Evolutionary conservation across 1,284 basidiomycete genomes (phyloP).

Genomic region (Boletus mariae): DNA sequence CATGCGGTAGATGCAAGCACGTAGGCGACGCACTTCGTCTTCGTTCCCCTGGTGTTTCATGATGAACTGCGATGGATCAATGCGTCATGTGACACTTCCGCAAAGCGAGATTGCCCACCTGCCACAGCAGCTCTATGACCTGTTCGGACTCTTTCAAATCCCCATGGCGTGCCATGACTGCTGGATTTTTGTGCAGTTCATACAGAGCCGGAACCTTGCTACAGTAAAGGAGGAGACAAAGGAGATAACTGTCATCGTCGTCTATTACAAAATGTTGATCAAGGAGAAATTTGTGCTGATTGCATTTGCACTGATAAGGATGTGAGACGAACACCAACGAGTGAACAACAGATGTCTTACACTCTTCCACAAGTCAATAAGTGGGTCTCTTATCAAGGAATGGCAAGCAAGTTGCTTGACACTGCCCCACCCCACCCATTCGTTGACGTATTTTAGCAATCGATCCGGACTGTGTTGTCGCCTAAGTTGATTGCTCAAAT

Average conservation of each 20-base stretch:
- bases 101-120: conserved; percentile 12
- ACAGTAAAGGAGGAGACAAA: conserved; percentile 24
- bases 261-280: background rate
- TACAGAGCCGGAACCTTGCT: conserved; percentile 17
- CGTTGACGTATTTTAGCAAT: conserved; percentile 5
- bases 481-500: background rate
- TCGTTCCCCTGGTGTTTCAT: background rate
- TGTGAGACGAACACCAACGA: background rate
- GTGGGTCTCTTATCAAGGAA: conserved; percentile 12
- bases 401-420: conserved; percentile 21
- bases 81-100: background rate
- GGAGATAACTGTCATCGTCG: conserved; percentile 20
- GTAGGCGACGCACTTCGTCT: conserved; percentile 14
- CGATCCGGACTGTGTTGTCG: conserved; percentile 3
- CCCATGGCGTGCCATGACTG: background rate
- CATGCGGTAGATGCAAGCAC: conserved; percentile 26
- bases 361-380: conserved; percentile 4
- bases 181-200: conserved; percentile 1
- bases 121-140: conserved; percentile 26
- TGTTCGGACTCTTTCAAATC: conserved; percentile 10
- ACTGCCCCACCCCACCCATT: conserved; percentile 18
- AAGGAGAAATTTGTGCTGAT: conserved; percentile 8
- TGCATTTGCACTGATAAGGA: conserved; percentile 13
- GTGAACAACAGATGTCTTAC: conserved; percentile 7
- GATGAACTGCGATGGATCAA: conserved; percentile 15